Base-by-base conservation (phyloP, 2,329 filamentous ascomycete genomes). In the Penicillium sp. region DNA sequence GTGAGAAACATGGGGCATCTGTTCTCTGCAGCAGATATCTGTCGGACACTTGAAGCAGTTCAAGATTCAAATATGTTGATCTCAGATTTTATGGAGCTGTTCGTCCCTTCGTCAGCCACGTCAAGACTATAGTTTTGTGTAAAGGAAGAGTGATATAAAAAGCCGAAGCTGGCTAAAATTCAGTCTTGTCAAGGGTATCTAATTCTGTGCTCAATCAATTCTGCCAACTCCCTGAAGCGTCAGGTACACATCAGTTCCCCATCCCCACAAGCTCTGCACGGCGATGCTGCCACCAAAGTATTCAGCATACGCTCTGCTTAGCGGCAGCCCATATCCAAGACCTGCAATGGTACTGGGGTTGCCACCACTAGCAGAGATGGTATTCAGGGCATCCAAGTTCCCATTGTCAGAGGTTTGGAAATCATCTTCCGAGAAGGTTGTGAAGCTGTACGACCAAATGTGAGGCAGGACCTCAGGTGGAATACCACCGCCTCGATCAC, bases 371-470 rank as follows among this genome's bases (percentile, higher is more conserved):
- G 83, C 83, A 1, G 89, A 88, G 45, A 97, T 88, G 4, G 88
- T 86, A 65, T 87, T 88, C 57, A 97, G 75, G 0, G 88, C 89
- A 66, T 89, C 86, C 68, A 85, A 80, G 45, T 78, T 80, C 13
- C 76, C 74, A 53, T 83, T 79, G 57, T 83, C 74, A 2, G 75
- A 72, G 5, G 73, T 64, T 3, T 76, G 67, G 63, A 79, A 68
- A 60, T 83, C 74, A 50, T 87, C 82, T 21, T 90, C 90, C 53
- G 85, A 88, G 73, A 97, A 97, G 0, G 94, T 99, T 18, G 93
- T 97, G 72, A 97, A 99, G 58, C 90, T 94, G 72, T 97, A 99
- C 6, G 92, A 92, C 92, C 94, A 99, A 54, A 99, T 92, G 62
- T 93, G 88, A 4, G 88, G 86, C 32, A 94, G 77, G 27, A 94